Base-by-base conservation (phyloP, 1,284 basidiomycete species). In the Cystobasidiaceae sp. region DNA sequence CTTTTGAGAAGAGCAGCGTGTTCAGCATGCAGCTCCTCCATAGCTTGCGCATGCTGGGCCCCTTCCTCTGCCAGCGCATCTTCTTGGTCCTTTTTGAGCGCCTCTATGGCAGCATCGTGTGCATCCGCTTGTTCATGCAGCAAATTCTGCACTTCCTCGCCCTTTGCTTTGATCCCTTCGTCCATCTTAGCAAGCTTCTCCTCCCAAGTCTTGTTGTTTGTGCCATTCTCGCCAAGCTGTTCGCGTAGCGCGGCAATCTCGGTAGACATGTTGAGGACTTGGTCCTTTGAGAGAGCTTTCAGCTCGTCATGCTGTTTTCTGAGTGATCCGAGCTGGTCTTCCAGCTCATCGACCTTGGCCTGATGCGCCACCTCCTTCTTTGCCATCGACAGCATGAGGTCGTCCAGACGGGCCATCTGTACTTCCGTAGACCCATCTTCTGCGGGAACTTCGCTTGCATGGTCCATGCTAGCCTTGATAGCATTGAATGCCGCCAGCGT, bases 301-400 rank as follows among this genome's bases (percentile, higher is more conserved):
- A 93, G 79, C 61, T 88, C 88, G 71, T 93, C 89, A 64, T 89
- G 82, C 74, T 90, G 87, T 44, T 86, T 82, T 58, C 84, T 83
- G 28, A 89, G 81, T 69, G 85, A 82, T n/a, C 70, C 74, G 8
- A 93, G 80, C 73, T 93, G 83, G 13, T 78, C 75, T 33, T 84
- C 84, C 66, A 94, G 80, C n/a, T 78, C 78, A 49, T 89, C 84
- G 15, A 92, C 85, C 27, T 81, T 74, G 73, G 93, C 89, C 23
- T 84, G 84, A 76, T 94, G 90, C 51, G 84, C 80, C 1, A 88
- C 88, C 76, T 96, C 91, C 75, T 94, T 94, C 79, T 90, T 87
- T 2, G 91, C 91, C 92, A 96, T 94, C 1, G 92, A 89, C 66
- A 86, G 79, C 90, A 93, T 91, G 5, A 93, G 82, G 71, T 92